Evolutionary conservation across 1,284 basidiomycete genomes (phyloP).

Genomic region (Austropuccinia psidii): DNA sequence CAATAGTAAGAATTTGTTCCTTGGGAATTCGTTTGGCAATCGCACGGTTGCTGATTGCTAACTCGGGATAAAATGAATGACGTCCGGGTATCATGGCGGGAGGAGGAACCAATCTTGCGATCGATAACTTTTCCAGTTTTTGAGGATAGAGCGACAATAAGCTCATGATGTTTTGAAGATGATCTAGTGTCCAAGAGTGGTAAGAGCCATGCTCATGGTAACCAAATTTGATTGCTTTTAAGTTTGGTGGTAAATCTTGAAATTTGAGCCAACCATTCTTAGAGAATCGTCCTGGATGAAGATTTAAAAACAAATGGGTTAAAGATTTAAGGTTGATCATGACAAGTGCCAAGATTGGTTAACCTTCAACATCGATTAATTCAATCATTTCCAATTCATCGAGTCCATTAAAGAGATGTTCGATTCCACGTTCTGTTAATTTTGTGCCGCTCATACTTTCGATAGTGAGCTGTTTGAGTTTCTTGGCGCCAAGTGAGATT

Average conservation of each 20-base stretch:
- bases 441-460: conserved; percentile 23
- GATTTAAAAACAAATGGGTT: neutral
- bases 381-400: conserved; percentile 27
- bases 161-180: conserved; percentile 8
- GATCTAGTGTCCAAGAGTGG: conserved; percentile 30
- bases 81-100: conserved; percentile 17
- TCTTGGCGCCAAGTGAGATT: conserved; percentile 15
- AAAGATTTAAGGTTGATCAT: neutral
- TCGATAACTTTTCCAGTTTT: conserved; percentile 2
- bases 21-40: conserved; percentile 20
- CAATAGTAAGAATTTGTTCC: conserved; percentile 18
- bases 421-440: conserved; percentile 27
- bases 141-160: conserved; percentile 16
- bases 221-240: conserved; percentile 18
- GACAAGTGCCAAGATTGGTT: neutral
- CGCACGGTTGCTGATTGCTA: neutral
- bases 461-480: conserved; percentile 7
- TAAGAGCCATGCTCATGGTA: conserved; percentile 29
- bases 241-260: conserved; percentile 4
- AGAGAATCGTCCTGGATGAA: conserved; percentile 20
- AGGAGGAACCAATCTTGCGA: conserved; percentile 9
- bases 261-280: conserved; percentile 23
- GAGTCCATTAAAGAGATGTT: conserved; percentile 4
- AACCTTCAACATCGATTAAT: conserved; percentile 33
- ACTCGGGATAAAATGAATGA: conserved; percentile 21